Conservation (phyloP, 768 basidiomycete genomes). For the Rhodotorula diobovata region DNA sequence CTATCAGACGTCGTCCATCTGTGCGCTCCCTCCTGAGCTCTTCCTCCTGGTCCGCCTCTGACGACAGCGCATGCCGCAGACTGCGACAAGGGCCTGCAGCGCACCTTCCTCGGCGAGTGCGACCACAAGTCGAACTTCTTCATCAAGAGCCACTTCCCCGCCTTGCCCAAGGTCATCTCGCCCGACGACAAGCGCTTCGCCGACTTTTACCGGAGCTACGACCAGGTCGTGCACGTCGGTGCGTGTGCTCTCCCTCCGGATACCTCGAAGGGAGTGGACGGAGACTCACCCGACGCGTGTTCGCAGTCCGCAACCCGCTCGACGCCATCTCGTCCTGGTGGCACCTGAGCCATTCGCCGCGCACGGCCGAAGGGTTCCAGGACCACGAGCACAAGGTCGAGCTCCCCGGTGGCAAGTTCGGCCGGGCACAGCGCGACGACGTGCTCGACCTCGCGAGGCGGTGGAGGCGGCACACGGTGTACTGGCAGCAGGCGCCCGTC, state of each 20-base stretch:
- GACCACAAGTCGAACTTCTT: conserved; percentile 5
- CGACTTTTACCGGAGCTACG: neutral
- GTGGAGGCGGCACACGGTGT: conserved; percentile 22
- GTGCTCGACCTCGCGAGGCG: conserved; percentile 25
- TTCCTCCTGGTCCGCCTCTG: too few relatives aligned
- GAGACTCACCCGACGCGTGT: conserved; percentile 1
- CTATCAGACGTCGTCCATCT: conserved; percentile 31
- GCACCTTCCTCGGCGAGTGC: conserved; percentile 30
- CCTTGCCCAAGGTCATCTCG: neutral
- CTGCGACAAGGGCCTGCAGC: conserved; percentile 12
- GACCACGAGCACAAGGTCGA: conserved; percentile 21
- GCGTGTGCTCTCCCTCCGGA: neutral
- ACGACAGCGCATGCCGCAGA: too few relatives aligned
- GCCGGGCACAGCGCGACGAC: neutral
- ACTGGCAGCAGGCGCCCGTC: conserved; percentile 30
- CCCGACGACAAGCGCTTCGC: neutral
- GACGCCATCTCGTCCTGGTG: conserved; percentile 24
- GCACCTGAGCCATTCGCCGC: conserved; percentile 18
- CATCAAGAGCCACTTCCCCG: conserved; percentile 31
- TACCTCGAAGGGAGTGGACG: neutral
- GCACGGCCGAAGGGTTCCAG: neutral
- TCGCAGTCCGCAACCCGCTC: conserved; percentile 28
- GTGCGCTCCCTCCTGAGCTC: neutral
- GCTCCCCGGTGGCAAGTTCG: conserved; percentile 7
- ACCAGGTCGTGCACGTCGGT: conserved; percentile 15